phyloP scores from a whole-genome alignment of 2,329 filamentous ascomycete species.

The Fusarium proliferatum region DNA sequence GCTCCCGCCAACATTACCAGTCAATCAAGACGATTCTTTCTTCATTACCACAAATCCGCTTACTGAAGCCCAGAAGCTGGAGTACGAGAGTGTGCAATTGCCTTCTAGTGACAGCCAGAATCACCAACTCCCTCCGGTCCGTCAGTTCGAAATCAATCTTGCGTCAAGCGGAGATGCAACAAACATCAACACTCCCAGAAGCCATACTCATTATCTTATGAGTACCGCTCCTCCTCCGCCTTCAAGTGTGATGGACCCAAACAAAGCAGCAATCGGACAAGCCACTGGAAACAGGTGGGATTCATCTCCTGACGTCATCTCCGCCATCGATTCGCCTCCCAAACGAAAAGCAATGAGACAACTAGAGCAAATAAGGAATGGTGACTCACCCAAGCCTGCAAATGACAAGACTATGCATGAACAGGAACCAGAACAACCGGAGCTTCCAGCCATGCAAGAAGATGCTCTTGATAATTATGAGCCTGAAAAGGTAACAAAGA shows the following conservation, averaged over 20 bases:
- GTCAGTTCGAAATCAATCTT: constrained; percentile 33
- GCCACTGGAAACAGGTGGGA: constrained; percentile 10
- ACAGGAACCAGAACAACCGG: background rate
- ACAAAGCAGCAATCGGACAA: background rate
- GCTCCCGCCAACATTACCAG: constrained; percentile 45
- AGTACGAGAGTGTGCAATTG: constrained; percentile 48
- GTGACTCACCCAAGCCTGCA: background rate
- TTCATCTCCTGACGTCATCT: constrained; percentile 44
- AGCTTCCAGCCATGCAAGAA: constrained; percentile 6
- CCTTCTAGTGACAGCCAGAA: constrained; percentile 30
- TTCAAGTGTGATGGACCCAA: constrained; percentile 16
- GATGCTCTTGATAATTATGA: constrained; percentile 11
- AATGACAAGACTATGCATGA: constrained; percentile 10
- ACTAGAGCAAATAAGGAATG: constrained; percentile 3
- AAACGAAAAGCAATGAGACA: constrained; percentile 11
- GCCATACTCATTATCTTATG: constrained; percentile 32
- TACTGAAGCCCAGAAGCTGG: constrained; percentile 52
- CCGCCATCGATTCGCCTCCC: constrained; percentile 26
- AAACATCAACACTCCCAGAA: constrained; percentile 52
- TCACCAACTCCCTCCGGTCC: constrained; percentile 29
- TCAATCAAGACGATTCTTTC: constrained; percentile 46
- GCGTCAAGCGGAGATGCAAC: constrained; percentile 50
- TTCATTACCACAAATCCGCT: constrained; percentile 50
- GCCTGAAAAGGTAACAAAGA: constrained; percentile 32
- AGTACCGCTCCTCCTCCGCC: constrained; percentile 36